A percentile compares a stretch with the other conserved stretches of the same genome.
Evolutionary conservation across 1,284 basidiomycete species (phyloP).

Genomic region (Phenoliferia sp.): DNA sequence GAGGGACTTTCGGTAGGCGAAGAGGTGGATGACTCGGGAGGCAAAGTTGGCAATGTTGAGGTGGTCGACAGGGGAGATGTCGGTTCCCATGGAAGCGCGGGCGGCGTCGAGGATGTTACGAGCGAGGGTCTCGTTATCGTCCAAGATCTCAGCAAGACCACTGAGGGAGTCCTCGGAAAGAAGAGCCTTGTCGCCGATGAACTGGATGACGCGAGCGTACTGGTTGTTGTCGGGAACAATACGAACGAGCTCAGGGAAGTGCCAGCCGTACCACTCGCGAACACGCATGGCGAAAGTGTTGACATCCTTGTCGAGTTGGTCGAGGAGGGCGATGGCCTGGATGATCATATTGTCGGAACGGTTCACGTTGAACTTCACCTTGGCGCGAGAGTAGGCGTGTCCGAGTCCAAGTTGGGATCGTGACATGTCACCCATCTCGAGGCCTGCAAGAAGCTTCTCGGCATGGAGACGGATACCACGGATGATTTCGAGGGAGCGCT

Average conservation of each 20-base stretch:
- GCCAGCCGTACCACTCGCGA: slow-evolving; percentile 99
- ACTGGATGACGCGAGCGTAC: slow-evolving; percentile 81
- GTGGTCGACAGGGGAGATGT: slow-evolving; percentile 89
- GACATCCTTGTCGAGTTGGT: slow-evolving; percentile 99
- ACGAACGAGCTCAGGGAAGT: slow-evolving; percentile 95
- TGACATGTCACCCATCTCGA: slow-evolving; percentile 81
- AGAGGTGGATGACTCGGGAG: slow-evolving; percentile 86
- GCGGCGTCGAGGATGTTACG: slow-evolving; percentile 94
- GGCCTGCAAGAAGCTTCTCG: slow-evolving; percentile 77
- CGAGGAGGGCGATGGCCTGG: slow-evolving; percentile 95
- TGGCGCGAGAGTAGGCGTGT: slow-evolving; percentile 95
- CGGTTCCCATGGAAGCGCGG: slow-evolving; percentile 90
- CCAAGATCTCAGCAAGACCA: slow-evolving; percentile 75
- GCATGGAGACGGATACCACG: slow-evolving; percentile 92
- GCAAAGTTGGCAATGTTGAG: slow-evolving; percentile 95
- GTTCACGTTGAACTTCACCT: slow-evolving; percentile 99
- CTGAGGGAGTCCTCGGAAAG: slow-evolving; percentile 63
- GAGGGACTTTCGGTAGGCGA: slow-evolving; percentile 87
- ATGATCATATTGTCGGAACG: slow-evolving; percentile 99
- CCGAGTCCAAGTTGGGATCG: slow-evolving; percentile 95
- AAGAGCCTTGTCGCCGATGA: slow-evolving; percentile 79
- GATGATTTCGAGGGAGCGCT: slow-evolving; percentile 79
- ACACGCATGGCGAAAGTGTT: slow-evolving; percentile 99
- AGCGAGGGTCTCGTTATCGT: slow-evolving; percentile 79
- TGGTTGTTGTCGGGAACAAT: slow-evolving; percentile 93